A percentile compares a stretch with the other conserved stretches of the same genome.
phyloP scores from a whole-genome alignment of 1,284 basidiomycete genomes.

The Pascua sp. region DNA sequence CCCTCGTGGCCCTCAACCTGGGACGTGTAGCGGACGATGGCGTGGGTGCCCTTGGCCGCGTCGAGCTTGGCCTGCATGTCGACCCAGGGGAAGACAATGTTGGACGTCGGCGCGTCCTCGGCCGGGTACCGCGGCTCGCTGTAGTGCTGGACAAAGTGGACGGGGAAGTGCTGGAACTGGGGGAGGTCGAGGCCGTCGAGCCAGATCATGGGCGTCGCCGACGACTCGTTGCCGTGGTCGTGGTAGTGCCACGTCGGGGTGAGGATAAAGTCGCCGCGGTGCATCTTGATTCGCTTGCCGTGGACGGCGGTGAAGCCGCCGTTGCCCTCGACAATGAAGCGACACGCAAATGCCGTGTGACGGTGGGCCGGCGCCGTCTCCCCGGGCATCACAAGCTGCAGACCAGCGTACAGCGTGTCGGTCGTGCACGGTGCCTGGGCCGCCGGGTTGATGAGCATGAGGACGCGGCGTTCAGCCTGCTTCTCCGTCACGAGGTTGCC shows the following conservation, averaged over 20 bases:
- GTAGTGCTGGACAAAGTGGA: conserved; percentile 26
- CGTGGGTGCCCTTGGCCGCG: conserved; percentile 3
- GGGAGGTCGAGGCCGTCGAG: conserved; percentile 26
- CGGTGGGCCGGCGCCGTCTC: conserved; percentile 27
- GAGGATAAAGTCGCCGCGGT: conserved; percentile 24
- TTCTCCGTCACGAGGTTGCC: conserved; percentile 23
- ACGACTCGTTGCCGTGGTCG: conserved; percentile 24
- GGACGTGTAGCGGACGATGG: conserved; percentile 14
- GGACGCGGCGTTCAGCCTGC: conserved; percentile 23
- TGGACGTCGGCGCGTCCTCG: conserved; percentile 9
- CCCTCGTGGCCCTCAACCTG: conserved; percentile 15
- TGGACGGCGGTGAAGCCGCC: conserved; percentile 26
- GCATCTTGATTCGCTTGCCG: conserved; percentile 23
- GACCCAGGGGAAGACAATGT: conserved; percentile 20
- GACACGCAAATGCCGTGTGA: conserved; percentile 22
- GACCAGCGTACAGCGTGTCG: conserved; percentile 25
- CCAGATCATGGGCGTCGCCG: conserved; percentile 25
- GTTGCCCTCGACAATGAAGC: conserved; percentile 27
- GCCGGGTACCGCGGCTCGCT: conserved; percentile 21
- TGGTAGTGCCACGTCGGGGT: conserved; percentile 23
- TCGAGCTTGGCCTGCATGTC: conserved; percentile 21
- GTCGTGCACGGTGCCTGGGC: conserved; percentile 18
- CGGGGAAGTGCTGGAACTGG: conserved; percentile 23
- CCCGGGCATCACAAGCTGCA: conserved; percentile 25
- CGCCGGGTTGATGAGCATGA: conserved; percentile 24